phyloP scores from a whole-genome alignment of 1,284 basidiomycete species.

The Cutaneotrichosporon dermatis region DNA sequence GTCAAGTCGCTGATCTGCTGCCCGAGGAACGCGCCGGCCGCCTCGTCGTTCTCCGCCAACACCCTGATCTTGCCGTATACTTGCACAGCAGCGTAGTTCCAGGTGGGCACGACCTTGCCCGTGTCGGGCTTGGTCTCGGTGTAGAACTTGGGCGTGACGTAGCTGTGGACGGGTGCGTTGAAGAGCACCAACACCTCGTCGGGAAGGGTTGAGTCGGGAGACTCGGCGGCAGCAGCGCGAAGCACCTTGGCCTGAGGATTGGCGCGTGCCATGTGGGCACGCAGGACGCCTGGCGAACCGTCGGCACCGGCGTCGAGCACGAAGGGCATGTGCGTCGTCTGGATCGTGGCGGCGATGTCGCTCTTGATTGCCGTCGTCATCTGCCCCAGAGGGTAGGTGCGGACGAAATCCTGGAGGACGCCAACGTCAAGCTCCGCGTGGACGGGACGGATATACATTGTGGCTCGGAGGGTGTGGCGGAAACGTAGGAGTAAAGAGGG shows the following conservation, averaged over 20 bases:
- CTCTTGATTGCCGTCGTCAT: slow-evolving; percentile 49
- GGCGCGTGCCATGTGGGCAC: slow-evolving; percentile 46
- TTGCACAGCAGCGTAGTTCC: slow-evolving; percentile 48
- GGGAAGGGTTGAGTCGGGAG: slow-evolving; percentile 10
- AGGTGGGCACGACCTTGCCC: slow-evolving; percentile 49
- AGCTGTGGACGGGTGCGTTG: slow-evolving; percentile 41
- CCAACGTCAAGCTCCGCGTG: slow-evolving; percentile 50
- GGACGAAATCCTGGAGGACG: slow-evolving; percentile 47
- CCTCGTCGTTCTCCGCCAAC: slow-evolving; percentile 24
- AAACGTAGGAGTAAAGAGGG: neutral
- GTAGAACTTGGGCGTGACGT: slow-evolving; percentile 48
- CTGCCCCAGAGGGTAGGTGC: slow-evolving; percentile 49
- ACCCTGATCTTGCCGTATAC: slow-evolving; percentile 42
- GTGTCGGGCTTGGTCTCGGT: slow-evolving; percentile 41
- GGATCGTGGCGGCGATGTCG: slow-evolving; percentile 38
- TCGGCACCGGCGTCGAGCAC: slow-evolving; percentile 37
- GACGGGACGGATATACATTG: slow-evolving; percentile 51
- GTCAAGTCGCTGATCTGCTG: slow-evolving; percentile 40
- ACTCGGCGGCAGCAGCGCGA: slow-evolving; percentile 15
- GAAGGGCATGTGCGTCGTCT: slow-evolving; percentile 52
- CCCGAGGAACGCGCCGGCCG: slow-evolving; percentile 28
- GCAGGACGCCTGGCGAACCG: slow-evolving; percentile 20
- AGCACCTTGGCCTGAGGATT: slow-evolving; percentile 47
- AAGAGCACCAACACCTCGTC: slow-evolving; percentile 47
- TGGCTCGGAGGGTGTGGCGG: slow-evolving; percentile 4